Conservation (phyloP, 2,329 filamentous ascomycete genomes). For the Periconia macrospinosa region DNA sequence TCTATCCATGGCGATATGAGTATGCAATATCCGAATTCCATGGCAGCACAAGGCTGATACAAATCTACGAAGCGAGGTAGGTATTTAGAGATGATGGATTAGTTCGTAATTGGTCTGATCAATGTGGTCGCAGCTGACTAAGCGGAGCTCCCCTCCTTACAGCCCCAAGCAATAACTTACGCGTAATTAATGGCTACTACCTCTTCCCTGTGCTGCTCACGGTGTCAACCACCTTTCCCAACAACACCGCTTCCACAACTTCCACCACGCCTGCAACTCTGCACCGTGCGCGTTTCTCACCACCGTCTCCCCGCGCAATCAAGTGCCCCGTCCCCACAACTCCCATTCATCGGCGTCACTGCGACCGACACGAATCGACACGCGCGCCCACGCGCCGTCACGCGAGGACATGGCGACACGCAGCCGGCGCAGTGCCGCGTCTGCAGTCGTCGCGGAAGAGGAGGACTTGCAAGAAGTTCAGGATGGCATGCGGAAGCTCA, state of each 20-base stretch:
- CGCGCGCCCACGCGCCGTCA: constrained; percentile 27
- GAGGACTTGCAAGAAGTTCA: constrained; percentile 22
- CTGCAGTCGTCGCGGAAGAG: constrained; percentile 29
- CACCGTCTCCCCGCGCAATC: neutral
- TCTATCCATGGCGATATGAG: constrained; percentile 32
- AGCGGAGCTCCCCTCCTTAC: too few species aligned
- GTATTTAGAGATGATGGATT: too few species aligned
- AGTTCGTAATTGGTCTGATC: too few species aligned
- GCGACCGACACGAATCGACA: neutral
- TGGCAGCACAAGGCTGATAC: neutral
- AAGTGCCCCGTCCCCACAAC: neutral
- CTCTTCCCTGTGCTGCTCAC: constrained; percentile 1
- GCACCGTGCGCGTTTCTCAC: constrained; percentile 3
- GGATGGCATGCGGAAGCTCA: constrained; percentile 50
- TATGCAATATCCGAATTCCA: neutral
- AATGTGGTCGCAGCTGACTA: too few species aligned
- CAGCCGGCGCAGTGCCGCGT: constrained; percentile 43
- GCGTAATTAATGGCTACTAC: neutral
- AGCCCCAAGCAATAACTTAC: too few species aligned
- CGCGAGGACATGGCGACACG: constrained; percentile 41
- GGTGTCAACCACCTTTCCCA: constrained; percentile 8
- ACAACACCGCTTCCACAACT: constrained; percentile 9
- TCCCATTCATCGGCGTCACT: neutral
- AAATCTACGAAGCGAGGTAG: too few species aligned
- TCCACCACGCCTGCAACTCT: constrained; percentile 8